These are phyloP conservation scores for Lasiodiplodia gonubiensis DNA, from an alignment of 2,329 filamentous ascomycete species.

Conservation along the genomic window DNA sequence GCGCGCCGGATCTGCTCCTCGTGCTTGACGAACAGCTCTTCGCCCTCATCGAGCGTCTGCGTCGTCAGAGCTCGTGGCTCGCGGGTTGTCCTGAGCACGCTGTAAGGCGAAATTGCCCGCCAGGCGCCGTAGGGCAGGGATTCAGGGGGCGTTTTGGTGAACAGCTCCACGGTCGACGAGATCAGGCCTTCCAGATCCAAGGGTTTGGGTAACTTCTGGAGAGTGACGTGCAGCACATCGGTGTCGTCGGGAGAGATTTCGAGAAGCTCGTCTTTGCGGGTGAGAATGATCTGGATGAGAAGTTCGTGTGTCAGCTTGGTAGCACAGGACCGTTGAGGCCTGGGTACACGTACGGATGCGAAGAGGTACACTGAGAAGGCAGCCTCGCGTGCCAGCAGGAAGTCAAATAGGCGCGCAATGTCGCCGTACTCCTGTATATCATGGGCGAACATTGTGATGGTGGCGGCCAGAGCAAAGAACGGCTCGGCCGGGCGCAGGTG, in stretches of 20 bases:
- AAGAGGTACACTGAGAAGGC: constrained; percentile 87
- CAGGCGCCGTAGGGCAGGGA: constrained; percentile 68
- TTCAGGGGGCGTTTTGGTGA: constrained; percentile 72
- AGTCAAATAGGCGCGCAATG: constrained; percentile 91
- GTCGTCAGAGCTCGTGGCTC: constrained; percentile 55
- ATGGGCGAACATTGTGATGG: constrained; percentile 94
- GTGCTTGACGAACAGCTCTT: constrained; percentile 72
- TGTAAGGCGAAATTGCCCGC: constrained; percentile 73
- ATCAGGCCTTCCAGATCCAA: constrained; percentile 83
- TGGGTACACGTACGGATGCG: constrained; percentile 58
- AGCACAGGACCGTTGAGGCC: constrained; percentile 6
- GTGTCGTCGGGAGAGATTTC: constrained; percentile 81
- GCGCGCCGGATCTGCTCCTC: constrained; percentile 71
- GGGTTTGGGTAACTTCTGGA: constrained; percentile 80
- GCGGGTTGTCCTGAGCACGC: constrained; percentile 83
- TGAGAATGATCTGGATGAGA: constrained; percentile 70
- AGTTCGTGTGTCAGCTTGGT: constrained; percentile 18
- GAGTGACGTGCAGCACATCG: constrained; percentile 87
- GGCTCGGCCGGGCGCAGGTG: constrained; percentile 83
- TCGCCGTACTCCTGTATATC: constrained; percentile 89
- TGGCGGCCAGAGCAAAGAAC: constrained; percentile 92
- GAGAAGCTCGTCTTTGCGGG: constrained; percentile 82
- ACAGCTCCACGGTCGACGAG: constrained; percentile 66
- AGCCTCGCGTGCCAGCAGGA: constrained; percentile 84
- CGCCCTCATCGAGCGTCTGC: constrained; percentile 70